Base-by-base conservation (phyloP, 148 eudicot genomes). In the Arctostaphylos glauca region DNA sequence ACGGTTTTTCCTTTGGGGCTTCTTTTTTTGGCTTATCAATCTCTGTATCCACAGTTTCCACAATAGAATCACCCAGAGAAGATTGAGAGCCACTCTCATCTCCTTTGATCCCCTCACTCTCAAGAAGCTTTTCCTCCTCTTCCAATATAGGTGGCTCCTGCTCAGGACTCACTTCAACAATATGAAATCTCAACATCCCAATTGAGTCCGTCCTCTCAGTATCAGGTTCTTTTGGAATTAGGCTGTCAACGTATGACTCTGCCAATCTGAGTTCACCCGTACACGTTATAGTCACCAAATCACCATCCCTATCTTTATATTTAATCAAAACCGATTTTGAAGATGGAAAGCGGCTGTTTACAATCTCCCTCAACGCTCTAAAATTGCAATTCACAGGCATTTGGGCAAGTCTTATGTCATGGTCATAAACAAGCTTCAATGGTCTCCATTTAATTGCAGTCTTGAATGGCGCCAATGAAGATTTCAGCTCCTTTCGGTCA, bases 371-470 rank as follows among this genome's bases (percentile, higher is more conserved):
- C 89, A 96, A 80, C 47, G 87, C 91, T 82, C 80, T 91, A 77
- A 96, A 91, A 80, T 90, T 87, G 84, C 99, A 96, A 87, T 87
- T 91, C 8, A 89, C 93, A 0, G 97, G 97, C 98, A 96, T 93
- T 76, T 94, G 92, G 41, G 97, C 92, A 38, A 94, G 94, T 82
- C 99, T 86, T 75, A 94, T 96, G 85, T 96, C 99, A 83, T 94
- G 95, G 85, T 90, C 98, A 88, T 94, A 96, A 44, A 94, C 96
- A 83, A 96, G 92, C 89, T 96, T 96, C 95, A 96, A 77, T 15
- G 88, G 94, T 85, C 99, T 94, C 89, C 89, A 91, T 21, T 75
- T 87, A 81, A 89, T 77, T 4, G 43, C 77, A 82, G 74, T 88
- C 79, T 82, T 80, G 0, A 54, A 66, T 7, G 84, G 73, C 23